Percentiles rank a stretch among this genome's conserved stretches.
Evolutionary conservation across 345 rosid species (phyloP).

Genomic region (Gossypium longicalyx): DNA sequence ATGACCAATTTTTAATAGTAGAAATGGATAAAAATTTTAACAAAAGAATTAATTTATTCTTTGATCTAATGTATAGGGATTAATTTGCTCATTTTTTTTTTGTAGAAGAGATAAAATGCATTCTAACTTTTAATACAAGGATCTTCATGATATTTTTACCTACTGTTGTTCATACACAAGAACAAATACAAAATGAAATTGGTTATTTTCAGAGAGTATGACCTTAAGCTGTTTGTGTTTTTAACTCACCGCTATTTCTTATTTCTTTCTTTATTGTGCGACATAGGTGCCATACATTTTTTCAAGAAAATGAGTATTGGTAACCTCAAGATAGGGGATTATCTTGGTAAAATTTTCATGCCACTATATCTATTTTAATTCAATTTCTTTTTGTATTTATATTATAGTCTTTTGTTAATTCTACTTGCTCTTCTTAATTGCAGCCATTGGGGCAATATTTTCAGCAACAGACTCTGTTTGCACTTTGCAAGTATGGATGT

Average conservation of each 20-base stretch:
- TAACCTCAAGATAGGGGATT: slow-evolving; percentile 62
- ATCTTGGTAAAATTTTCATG: slow-evolving; percentile 53
- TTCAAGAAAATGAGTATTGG: slow-evolving; percentile 68
- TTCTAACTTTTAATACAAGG: too few relatives aligned
- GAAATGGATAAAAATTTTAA: too few relatives aligned
- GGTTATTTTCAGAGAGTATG: neutral
- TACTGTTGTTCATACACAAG: neutral
- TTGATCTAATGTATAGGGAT: too few relatives aligned
- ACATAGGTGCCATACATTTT: slow-evolving; percentile 66
- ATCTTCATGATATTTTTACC: too few relatives aligned
- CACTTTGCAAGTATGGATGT: slow-evolving; percentile 72
- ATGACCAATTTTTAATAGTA: too few relatives aligned
- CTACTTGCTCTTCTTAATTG: slow-evolving; percentile 17
- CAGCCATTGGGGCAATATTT: slow-evolving; percentile 96
- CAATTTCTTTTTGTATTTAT: neutral
- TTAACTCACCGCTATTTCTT: neutral
- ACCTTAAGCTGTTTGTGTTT: neutral
- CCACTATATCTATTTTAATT: neutral
- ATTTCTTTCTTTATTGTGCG: neutral
- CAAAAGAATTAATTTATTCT: too few relatives aligned
- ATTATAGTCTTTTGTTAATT: slow-evolving; percentile 11
- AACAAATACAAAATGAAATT: neutral
- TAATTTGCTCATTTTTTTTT: too few relatives aligned
- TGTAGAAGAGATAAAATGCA: too few relatives aligned
- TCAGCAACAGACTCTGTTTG: slow-evolving; percentile 98